These are phyloP conservation scores for Panellus pusillus DNA, from an alignment of 768 basidiomycete species.

Conservation along the genomic window DNA sequence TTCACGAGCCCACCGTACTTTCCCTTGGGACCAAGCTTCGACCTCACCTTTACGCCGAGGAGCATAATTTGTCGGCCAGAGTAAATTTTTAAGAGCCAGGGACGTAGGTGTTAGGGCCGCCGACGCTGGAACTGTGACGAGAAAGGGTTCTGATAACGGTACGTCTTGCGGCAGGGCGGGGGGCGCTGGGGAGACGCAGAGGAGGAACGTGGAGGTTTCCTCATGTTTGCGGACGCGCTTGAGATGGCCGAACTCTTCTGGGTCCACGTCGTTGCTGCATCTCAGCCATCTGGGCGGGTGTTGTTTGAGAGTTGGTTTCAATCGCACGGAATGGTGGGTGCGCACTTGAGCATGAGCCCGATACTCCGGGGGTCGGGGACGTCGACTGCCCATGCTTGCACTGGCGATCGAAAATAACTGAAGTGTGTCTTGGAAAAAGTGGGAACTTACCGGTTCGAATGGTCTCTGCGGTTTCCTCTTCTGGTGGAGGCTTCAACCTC, in stretches of 20 bases:
- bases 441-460: slow-evolving; percentile 52
- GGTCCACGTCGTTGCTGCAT: slow-evolving; percentile 53
- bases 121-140: slow-evolving; percentile 59
- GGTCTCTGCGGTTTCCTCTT: slow-evolving; percentile 59
- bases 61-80: slow-evolving; percentile 87
- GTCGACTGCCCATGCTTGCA: slow-evolving; percentile 77
- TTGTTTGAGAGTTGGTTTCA: not conserved
- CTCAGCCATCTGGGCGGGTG: slow-evolving; percentile 62
- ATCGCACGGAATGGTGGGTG: not conserved
- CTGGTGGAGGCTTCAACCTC: slow-evolving; percentile 57
- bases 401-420: slow-evolving; percentile 34
- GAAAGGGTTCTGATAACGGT: slow-evolving; percentile 52
- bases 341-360: slow-evolving; percentile 62
- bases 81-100: slow-evolving; percentile 58
- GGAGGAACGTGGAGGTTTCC: slow-evolving; percentile 52
- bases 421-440: not conserved
- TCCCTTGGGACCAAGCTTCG: slow-evolving; percentile 65
- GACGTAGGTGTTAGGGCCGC: slow-evolving; percentile 70
- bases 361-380: slow-evolving; percentile 62
- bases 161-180: slow-evolving; percentile 54
- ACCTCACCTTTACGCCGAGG: slow-evolving; percentile 68
- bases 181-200: slow-evolving; percentile 39
- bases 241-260: slow-evolving; percentile 64
- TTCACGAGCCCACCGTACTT: slow-evolving; percentile 72
- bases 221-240: slow-evolving; percentile 69